These are phyloP conservation scores for Fusarium dimerum DNA, from an alignment of 2,329 filamentous ascomycete genomes.

Conservation along the genomic window DNA sequence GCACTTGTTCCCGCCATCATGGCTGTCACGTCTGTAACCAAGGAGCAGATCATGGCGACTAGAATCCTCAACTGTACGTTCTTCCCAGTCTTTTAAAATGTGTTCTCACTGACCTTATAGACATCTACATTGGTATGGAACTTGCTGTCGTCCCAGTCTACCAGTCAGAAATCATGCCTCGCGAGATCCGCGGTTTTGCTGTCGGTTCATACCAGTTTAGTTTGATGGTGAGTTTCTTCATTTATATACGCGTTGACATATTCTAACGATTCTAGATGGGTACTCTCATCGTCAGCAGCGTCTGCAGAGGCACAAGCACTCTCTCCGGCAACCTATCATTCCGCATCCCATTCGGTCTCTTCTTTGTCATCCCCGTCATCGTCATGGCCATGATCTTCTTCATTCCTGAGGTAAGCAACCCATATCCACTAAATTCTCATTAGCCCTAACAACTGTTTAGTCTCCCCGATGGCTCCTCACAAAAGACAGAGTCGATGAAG, in stretches of 20 bases:
- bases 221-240: conserved; percentile 5
- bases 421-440: not conserved
- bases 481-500: conserved; percentile 9
- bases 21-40: conserved; percentile 4
- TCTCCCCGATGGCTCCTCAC: conserved; percentile 18
- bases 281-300: conserved; percentile 12
- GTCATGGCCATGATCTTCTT: conserved; percentile 2
- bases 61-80: conserved; percentile 10
- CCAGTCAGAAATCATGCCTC: conserved; percentile 31
- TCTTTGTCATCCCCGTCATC: conserved; percentile 5
- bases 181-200: conserved; percentile 22
- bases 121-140: conserved; percentile 14
- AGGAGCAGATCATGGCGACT: conserved; percentile 9
- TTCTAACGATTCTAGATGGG: conserved; percentile 5
- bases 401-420: conserved; percentile 7
- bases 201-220: conserved; percentile 33
- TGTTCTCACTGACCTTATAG: not conserved
- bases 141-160: conserved; percentile 30
- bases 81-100: not conserved
- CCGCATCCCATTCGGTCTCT: conserved; percentile 5
- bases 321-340: not conserved
- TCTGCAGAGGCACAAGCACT: conserved; percentile 3
- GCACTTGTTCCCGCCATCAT: conserved; percentile 19
- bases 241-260: not conserved
- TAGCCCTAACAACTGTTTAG: not conserved